These are phyloP conservation scores for Plasmodium reichenowi DNA, from an alignment of 169 alveolate genomes.

Conservation along the genomic window DNA sequence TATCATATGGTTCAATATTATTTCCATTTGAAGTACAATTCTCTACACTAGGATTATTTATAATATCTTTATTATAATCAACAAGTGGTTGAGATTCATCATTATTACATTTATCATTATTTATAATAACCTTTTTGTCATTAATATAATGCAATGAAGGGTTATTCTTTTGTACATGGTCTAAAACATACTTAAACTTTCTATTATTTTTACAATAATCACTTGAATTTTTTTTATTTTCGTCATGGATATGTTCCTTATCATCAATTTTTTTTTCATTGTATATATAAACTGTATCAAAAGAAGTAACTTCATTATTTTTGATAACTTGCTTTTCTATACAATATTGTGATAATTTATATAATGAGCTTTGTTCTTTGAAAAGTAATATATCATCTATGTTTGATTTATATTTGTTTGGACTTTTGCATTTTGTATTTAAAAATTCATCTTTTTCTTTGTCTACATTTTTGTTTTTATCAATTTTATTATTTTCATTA, in stretches of 20 bases:
- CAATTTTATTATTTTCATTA: conserved; percentile 4
- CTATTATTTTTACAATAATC: not conserved
- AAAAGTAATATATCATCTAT: conserved; percentile 33
- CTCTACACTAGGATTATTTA: not conserved
- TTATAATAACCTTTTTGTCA: conserved; percentile 12
- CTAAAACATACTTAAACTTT: conserved; percentile 17
- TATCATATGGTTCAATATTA: not conserved
- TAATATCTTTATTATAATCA: not conserved
- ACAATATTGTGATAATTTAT: conserved; percentile 67
- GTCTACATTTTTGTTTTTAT: not conserved
- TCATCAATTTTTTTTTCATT: conserved; percentile 13
- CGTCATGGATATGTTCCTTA: not conserved
- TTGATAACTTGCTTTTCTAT: conserved; percentile 39
- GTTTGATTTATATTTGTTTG: not conserved
- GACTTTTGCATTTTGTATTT: not conserved
- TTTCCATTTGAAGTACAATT: not conserved
- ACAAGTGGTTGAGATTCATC: not conserved
- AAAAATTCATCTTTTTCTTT: not conserved
- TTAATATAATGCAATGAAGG: conserved; percentile 15
- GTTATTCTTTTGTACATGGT: conserved; percentile 15
- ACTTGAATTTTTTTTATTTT: conserved; percentile 8
- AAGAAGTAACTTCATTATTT: conserved; percentile 30
- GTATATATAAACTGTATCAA: conserved; percentile 65
- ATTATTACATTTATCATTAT: conserved; percentile 5
- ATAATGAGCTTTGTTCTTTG: conserved; percentile 53